Base-by-base conservation (phyloP, 352 stramenopile species). In the Halophytophthora polymorphica region DNA sequence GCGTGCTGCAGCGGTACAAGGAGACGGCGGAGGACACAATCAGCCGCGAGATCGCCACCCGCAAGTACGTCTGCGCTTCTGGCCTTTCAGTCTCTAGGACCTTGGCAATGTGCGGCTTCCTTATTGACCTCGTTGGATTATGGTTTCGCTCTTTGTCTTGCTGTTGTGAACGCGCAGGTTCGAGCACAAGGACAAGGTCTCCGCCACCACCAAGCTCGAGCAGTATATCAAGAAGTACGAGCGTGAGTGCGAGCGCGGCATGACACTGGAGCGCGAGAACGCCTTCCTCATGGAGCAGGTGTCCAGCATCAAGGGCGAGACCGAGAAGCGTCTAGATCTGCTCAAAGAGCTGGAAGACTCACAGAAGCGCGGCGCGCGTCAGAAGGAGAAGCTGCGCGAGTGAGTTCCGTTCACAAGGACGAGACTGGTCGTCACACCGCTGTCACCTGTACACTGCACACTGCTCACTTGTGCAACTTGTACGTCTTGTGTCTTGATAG, bases 201-300 rank as follows among this genome's bases (percentile, higher is more conserved):
- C 73, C 3, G 68, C 72, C 3, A 64, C 64, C 1, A 88, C 71
- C 7, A 86, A 85, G 46, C 60, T 92, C 19, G 77, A 90, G 40
- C 82, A 92, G 55, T 89, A 87, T 45, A 72, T 88, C 49, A 86
- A 88, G 48, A 92, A 89, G 44, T 88, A 90, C 42, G 77, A 93
- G 50, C 73, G 81, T 31, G 79, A 90, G 50, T 87, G 79, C 33
- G 79, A 88, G 54, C 59, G 69, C 43, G 64, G 69, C 14, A 64
- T 72, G 37, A 70, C 76, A 14, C 68, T 90, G 0, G 77, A 90
- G 49, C 71, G 72, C 2, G 79, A 90, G 45, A 90, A 88, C 38
- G 55, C 69, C 18, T 86, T 90, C 45, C 57, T 90, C 6, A 57
- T 83, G 41, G 74, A 86, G 36, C 79, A 90, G 21, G 71, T 88